Conservation (phyloP, 1,284 basidiomycete genomes). For the Chiua sp. region DNA sequence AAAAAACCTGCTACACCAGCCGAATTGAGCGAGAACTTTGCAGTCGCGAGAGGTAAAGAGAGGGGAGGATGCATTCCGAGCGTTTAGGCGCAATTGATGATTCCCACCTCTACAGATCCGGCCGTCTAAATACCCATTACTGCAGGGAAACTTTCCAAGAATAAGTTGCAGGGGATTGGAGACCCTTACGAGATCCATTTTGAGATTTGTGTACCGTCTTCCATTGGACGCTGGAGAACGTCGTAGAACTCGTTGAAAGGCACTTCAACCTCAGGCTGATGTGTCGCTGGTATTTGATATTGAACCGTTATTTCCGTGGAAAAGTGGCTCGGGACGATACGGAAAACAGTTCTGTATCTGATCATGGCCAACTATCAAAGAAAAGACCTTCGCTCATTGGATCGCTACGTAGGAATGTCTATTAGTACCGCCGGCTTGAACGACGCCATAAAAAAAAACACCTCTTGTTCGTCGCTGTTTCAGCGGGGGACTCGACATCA, state of each 20-base stretch:
- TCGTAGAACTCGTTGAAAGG: background rate
- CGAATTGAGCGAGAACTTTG: slow-evolving; percentile 27
- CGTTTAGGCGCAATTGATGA: background rate
- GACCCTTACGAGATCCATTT: background rate
- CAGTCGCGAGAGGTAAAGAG: slow-evolving; percentile 8
- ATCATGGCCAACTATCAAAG: background rate
- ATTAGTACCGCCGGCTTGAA: too few relatives aligned
- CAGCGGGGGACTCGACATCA: background rate
- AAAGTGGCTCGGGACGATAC: background rate
- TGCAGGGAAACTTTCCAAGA: background rate
- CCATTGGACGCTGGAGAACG: background rate
- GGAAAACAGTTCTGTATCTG: background rate
- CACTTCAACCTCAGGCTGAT: background rate
- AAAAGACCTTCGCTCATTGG: background rate
- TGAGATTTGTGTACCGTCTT: background rate
- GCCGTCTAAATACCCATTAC: background rate
- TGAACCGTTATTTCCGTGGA: background rate
- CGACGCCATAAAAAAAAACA: background rate
- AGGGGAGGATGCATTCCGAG: slow-evolving; percentile 21
- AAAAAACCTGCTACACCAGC: slow-evolving; percentile 34
- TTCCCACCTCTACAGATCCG: background rate
- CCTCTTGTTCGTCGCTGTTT: background rate
- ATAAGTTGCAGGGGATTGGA: background rate
- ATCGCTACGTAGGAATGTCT: background rate
- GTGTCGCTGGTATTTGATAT: too few relatives aligned